Base-by-base conservation (phyloP, 345 rosid species). In the Rhodomyrtus tomentosa region DNA sequence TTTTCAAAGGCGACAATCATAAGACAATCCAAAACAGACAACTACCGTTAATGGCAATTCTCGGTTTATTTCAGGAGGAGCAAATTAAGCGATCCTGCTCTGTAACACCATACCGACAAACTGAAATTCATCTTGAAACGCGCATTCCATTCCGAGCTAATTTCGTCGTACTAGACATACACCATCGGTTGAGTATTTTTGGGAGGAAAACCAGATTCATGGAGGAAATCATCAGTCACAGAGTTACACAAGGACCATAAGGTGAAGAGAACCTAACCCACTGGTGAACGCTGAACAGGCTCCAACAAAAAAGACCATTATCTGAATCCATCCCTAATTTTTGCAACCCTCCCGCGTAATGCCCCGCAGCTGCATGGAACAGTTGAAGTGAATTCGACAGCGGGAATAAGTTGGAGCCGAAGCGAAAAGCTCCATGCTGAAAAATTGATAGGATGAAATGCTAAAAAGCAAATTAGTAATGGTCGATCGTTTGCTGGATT, bases 141-240 rank as follows among this genome's bases (percentile, higher is more conserved):
- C 0, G 38, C 0, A 27, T 59, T 59, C 72, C 72, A 58, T 58
- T 0, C 38, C 36, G 36, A 58, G 72, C 36, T 58, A 27, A 27
- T 58, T 58, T 58, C 72, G 20, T 0, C 0, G 1, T 58, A 1
- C 10, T 58, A 6, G 13, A n/a, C 36, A 58, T n/a, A 3, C 0
- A 3, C 0, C 72, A 27, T 27, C 72, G 6, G 73, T 27, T 59
- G 73, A 59, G 29, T 59, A 10, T 59, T 32, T 58, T 15, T 32
- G 0, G 73, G 40, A 59, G 40, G 3, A 27, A 59, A 0, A 5
- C 73, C 73, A 15, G 38, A 29, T 0, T 59, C 21, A 29, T 29
- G 16, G 40, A 59, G 73, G 0, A 3, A 3, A 59, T 6, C 36
- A 59, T 59, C 73, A 59, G 73, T 59, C 29, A 29, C 73, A 29